Evolutionary conservation across 768 basidiomycete genomes (phyloP).

Genomic region (Lentinula edodes): DNA sequence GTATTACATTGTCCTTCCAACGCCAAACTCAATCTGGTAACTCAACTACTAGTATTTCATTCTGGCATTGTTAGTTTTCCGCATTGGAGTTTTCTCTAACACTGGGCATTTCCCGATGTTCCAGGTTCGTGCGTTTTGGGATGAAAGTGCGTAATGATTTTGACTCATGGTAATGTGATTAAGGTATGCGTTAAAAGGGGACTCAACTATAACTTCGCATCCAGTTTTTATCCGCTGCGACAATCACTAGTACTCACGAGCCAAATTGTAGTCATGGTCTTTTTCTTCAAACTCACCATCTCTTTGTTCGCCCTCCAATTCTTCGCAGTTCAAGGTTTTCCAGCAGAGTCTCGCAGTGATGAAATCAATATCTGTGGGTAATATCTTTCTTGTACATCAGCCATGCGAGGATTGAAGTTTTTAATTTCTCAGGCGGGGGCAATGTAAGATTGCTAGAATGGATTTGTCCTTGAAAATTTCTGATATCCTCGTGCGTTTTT

Average conservation of each 20-base stretch:
- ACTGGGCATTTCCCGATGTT: no score
- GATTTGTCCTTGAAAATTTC: no score
- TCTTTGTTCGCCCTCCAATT: neutral
- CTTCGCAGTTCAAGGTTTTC: neutral
- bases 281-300: neutral
- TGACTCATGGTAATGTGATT: no score
- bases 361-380: neutral
- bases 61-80: no score
- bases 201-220: neutral
- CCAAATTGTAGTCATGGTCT: neutral
- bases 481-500: no score
- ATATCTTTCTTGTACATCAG: neutral
- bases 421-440: neutral
- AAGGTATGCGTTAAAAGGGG: neutral
- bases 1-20: no score
- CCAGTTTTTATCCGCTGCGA: no score
- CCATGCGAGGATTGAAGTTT: neutral
- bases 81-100: no score
- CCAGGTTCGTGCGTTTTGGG: no score
- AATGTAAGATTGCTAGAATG: neutral
- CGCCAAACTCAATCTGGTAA: no score
- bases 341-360: neutral
- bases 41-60: no score
- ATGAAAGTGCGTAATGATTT: no score
- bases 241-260: neutral